A percentile compares a stretch with the other conserved stretches of the same genome.
Conservation (phyloP, 306 rosid genomes). For the Fragaria ananassa region DNA sequence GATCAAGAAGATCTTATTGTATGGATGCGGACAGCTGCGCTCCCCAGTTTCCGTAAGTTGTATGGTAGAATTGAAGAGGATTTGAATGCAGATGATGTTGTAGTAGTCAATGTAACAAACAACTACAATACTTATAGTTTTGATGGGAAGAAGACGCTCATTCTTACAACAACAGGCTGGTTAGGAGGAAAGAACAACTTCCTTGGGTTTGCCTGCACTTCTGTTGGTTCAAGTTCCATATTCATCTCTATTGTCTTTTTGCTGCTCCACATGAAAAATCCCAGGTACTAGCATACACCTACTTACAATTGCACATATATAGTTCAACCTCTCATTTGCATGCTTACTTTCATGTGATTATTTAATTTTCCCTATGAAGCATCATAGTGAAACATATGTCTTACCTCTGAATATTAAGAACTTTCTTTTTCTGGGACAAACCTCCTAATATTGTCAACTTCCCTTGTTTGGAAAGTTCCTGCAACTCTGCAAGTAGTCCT, state of each 20-base stretch:
- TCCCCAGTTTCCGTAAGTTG: conserved; percentile 86
- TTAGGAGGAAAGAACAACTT: conserved; percentile 94
- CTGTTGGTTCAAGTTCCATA: conserved; percentile 66
- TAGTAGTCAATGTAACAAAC: conserved; percentile 60
- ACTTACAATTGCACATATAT: background rate
- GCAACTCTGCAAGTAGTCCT: background rate
- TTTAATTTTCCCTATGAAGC: background rate
- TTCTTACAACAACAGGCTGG: conserved; percentile 86
- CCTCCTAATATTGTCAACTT: background rate
- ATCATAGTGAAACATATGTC: background rate
- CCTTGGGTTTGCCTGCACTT: conserved; percentile 72
- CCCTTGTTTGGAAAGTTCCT: background rate
- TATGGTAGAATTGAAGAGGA: conserved; percentile 92
- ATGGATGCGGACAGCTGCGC: conserved; percentile 99
- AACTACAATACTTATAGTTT: conserved; percentile 91
- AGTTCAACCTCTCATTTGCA: background rate
- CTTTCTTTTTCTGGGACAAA: background rate
- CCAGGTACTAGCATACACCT: conserved; percentile 47
- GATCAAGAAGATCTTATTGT: conserved; percentile 97
- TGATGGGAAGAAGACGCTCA: conserved; percentile 84
- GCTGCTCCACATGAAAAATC: conserved; percentile 69
- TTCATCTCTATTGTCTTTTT: conserved; percentile 64
- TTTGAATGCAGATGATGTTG: conserved; percentile 74
- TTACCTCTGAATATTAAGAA: background rate
- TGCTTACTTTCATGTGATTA: background rate